Conservation (phyloP, 331 rosid species). For the Malus hybrid region DNA sequence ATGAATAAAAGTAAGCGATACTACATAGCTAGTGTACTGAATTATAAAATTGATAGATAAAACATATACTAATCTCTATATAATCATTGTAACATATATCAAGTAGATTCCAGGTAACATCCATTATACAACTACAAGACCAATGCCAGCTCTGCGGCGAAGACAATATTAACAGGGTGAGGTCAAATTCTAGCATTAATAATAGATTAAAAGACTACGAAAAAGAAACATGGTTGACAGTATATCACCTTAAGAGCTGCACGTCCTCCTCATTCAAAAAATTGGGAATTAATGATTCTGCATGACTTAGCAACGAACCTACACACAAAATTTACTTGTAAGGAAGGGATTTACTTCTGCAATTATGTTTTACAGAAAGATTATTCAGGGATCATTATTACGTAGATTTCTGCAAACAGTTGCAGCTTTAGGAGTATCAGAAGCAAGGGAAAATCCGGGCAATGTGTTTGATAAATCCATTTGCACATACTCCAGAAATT, state of each 20-base stretch:
- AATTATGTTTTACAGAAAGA: slow-evolving; percentile 6
- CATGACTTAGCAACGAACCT: slow-evolving; percentile 90
- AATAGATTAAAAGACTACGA: neutral
- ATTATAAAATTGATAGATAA: neutral
- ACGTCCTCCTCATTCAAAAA: slow-evolving; percentile 77
- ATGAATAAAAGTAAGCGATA: slow-evolving; percentile 4
- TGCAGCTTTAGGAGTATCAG: slow-evolving; percentile 54
- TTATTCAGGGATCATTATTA: slow-evolving; percentile 29
- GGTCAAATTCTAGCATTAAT: neutral
- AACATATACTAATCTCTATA: neutral
- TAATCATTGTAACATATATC: neutral
- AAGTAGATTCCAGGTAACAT: neutral
- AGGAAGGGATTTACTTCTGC: slow-evolving; percentile 19
- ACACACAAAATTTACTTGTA: slow-evolving; percentile 29
- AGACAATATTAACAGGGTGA: neutral
- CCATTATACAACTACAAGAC: neutral
- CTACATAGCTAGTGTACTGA: neutral
- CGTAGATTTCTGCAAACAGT: slow-evolving; percentile 72
- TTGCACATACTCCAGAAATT: slow-evolving; percentile 78
- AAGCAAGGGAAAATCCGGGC: slow-evolving; percentile 58
- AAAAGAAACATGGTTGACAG: neutral
- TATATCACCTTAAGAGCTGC: slow-evolving; percentile 72
- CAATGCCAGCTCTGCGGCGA: neutral
- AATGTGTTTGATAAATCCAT: slow-evolving; percentile 48
- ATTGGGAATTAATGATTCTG: slow-evolving; percentile 88